Evolutionary conservation across 176 grass and related monocot species (phyloP).

Genomic region (Rhynchospora breviuscula): DNA sequence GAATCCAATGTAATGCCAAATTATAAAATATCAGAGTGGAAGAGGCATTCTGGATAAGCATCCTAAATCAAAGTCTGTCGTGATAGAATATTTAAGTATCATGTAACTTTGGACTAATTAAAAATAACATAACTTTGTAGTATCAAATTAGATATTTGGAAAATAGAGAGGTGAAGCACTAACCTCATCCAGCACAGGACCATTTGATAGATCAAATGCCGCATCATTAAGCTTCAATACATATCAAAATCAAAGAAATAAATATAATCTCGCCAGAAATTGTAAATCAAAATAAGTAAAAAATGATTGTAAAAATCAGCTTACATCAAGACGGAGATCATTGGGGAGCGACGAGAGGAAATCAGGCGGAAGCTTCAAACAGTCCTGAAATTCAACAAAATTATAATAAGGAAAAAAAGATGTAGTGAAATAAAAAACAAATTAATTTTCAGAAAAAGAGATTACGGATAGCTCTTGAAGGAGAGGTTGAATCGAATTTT

Average conservation of each 20-base stretch:
- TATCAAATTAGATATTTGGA: neutral
- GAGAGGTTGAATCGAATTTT: constrained; percentile 33
- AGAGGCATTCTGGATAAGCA: neutral
- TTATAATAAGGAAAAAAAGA: neutral
- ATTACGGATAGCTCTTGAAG: constrained; percentile 58
- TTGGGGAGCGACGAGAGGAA: constrained; percentile 57
- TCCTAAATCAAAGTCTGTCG: neutral
- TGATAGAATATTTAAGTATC: neutral
- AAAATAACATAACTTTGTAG: no score
- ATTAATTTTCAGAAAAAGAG: no score
- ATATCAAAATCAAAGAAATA: neutral
- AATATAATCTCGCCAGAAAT: neutral
- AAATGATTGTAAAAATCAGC: neutral
- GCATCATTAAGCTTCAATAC: constrained; percentile 77
- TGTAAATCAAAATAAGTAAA: neutral
- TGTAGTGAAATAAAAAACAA: no score
- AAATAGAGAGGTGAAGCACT: neutral
- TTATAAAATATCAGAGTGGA: neutral
- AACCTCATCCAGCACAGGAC: constrained; percentile 70
- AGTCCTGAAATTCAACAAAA: constrained; percentile 34
- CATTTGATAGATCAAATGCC: constrained; percentile 90
- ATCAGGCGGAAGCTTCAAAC: constrained; percentile 53
- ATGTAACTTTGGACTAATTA: no score
- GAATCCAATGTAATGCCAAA: neutral
- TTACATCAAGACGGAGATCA: constrained; percentile 72